phyloP scores from a whole-genome alignment of 2,329 filamentous ascomycete genomes.

The Colletotrichum melonis region DNA sequence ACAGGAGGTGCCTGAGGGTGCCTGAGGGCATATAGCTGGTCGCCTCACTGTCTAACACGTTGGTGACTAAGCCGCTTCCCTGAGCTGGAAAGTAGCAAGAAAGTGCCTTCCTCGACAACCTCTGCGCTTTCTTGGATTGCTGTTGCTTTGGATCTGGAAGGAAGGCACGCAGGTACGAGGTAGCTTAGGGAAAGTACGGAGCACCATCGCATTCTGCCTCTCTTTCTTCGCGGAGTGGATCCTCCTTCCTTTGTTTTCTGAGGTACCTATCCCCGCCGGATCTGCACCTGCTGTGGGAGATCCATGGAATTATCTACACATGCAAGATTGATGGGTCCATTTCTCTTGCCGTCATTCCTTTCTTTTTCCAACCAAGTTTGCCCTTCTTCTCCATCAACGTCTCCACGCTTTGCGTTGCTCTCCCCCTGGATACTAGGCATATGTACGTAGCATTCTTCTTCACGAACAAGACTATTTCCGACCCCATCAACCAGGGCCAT shows the following conservation, averaged over 20 bases:
- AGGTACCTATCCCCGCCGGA: not conserved
- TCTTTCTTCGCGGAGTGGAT: not conserved
- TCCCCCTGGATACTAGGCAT: not conserved
- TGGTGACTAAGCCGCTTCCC: not conserved
- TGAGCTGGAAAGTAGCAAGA: not conserved
- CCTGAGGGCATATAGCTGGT: not conserved
- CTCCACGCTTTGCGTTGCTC: not conserved
- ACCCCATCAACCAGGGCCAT: not conserved
- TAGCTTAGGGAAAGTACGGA: not conserved
- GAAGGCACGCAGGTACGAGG: not conserved
- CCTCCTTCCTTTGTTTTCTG: not conserved
- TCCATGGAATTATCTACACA: not conserved
- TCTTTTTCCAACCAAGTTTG: not conserved
- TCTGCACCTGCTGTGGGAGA: not conserved
- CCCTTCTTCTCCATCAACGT: not conserved
- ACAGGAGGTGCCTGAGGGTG: not conserved
- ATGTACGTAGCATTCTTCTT: too few relatives aligned
- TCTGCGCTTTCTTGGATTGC: not conserved
- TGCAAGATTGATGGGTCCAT: not conserved
- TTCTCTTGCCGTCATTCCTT: not conserved
- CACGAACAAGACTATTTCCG: not conserved
- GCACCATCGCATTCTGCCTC: not conserved
- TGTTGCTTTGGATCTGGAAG: too few relatives aligned
- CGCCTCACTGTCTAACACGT: not conserved
- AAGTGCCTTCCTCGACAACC: not conserved